These are phyloP conservation scores for Camellia japonica DNA, from an alignment of 148 eudicot genomes.

Conservation along the genomic window DNA sequence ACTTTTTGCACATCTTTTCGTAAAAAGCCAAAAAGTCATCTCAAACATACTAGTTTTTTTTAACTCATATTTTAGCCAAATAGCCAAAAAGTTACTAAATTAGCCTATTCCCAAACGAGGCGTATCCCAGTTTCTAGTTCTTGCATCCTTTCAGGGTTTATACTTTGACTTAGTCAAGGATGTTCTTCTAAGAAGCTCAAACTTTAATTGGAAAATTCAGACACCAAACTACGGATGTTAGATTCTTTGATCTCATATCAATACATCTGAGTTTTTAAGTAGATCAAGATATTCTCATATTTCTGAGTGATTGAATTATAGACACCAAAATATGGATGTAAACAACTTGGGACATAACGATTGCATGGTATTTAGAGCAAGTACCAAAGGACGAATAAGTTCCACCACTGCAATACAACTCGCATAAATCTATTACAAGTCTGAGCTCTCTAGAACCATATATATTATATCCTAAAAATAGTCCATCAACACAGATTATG, in stretches of 20 bases:
- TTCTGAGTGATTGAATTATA: neutral
- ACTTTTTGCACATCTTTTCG: too few species aligned
- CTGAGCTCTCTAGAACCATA: neutral
- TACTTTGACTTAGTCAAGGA: neutral
- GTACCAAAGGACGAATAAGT: neutral
- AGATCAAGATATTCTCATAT: neutral
- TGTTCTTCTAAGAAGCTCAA: neutral
- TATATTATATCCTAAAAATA: neutral
- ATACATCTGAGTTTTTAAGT: neutral
- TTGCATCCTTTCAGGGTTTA: conserved; percentile 2
- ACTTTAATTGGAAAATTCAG: neutral
- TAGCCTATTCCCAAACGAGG: too few species aligned
- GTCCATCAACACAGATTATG: neutral
- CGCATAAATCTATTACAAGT: neutral
- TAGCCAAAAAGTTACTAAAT: too few species aligned
- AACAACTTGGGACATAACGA: neutral
- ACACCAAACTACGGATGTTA: neutral
- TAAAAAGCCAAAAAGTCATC: too few species aligned
- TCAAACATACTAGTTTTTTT: too few species aligned
- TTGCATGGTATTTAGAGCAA: neutral
- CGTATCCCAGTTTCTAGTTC: neutral
- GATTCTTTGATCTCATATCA: neutral
- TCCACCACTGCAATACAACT: too few species aligned
- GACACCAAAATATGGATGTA: neutral
- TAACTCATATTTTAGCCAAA: too few species aligned